Evolutionary conservation across 2,329 filamentous ascomycete genomes (phyloP).

Genomic region (Phyllosticta paracitricarpa): DNA sequence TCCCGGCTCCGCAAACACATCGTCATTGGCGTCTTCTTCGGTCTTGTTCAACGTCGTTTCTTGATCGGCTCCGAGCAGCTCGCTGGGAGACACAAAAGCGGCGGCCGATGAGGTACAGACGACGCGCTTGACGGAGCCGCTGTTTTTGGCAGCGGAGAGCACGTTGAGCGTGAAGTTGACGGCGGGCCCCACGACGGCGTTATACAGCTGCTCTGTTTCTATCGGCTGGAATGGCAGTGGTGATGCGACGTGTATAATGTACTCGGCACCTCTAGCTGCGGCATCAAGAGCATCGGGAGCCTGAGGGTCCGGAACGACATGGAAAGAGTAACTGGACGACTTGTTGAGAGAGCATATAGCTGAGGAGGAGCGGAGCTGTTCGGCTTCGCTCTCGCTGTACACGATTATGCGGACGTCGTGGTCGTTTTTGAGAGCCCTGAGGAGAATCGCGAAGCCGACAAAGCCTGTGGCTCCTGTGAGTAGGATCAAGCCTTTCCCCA

Average conservation of each 20-base stretch:
- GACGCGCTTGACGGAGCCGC: slow-evolving; percentile 8
- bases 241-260: slow-evolving; percentile 13
- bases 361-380: background rate
- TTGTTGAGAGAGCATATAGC: background rate
- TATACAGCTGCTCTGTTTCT: background rate
- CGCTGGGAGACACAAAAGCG: background rate
- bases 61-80: background rate
- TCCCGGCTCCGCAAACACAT: background rate
- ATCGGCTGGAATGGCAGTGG: slow-evolving; percentile 4
- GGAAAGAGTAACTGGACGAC: slow-evolving; percentile 14
- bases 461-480: slow-evolving; percentile 27
- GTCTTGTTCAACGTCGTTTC: background rate
- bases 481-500: slow-evolving; percentile 12
- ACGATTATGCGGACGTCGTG: slow-evolving; percentile 23
- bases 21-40: background rate
- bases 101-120: slow-evolving; percentile 9
- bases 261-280: slow-evolving; percentile 21
- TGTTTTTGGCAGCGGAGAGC: slow-evolving; percentile 3
- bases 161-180: slow-evolving; percentile 10
- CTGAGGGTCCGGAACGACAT: slow-evolving; percentile 28
- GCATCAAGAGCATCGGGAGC: slow-evolving; percentile 26
- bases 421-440: slow-evolving; percentile 18
- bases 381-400: slow-evolving; percentile 12
- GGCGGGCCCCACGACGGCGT: slow-evolving; percentile 6
- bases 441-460: slow-evolving; percentile 20